phyloP scores from a whole-genome alignment of 192 early-diverging fungal genomes.

The Mortierella alpina region DNA sequence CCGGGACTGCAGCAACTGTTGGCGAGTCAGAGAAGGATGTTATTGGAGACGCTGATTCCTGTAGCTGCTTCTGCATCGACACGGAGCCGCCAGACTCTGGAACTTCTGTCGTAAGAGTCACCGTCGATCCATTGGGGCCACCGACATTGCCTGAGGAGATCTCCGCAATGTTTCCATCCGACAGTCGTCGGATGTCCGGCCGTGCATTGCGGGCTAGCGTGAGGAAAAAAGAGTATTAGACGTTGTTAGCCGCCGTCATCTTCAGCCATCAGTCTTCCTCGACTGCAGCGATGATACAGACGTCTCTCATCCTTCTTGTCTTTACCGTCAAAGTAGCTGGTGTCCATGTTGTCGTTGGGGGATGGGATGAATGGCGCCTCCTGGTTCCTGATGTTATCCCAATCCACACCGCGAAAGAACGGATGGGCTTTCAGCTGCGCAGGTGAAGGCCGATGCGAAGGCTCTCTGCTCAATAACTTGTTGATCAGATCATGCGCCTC shows the following conservation, averaged over 20 bases:
- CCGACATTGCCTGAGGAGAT: constrained; percentile 46
- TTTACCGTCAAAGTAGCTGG: constrained; percentile 91
- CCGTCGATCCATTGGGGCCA: neutral
- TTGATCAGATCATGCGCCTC: constrained; percentile 80
- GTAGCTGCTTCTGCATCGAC: neutral
- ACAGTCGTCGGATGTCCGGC: constrained; percentile 83
- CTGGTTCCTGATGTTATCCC: constrained; percentile 79
- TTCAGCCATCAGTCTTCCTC: neutral
- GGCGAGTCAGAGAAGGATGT: no score
- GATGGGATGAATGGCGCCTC: constrained; percentile 88
- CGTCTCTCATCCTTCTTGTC: neutral
- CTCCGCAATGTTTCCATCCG: constrained; percentile 66
- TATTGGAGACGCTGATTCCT: neutral
- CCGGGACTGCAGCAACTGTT: neutral
- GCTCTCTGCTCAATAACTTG: constrained; percentile 79
- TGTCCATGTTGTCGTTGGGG: constrained; percentile 84
- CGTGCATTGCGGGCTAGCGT: constrained; percentile 72
- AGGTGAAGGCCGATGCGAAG: constrained; percentile 70
- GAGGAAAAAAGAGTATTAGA: neutral
- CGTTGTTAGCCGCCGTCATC: neutral
- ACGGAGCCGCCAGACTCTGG: no score
- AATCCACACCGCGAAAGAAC: constrained; percentile 83
- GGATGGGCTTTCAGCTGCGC: constrained; percentile 74
- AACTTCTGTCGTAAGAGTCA: no score
- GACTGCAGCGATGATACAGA: constrained; percentile 8